A percentile compares a stretch with the other conserved stretches of the same genome.
These are phyloP conservation scores for Aphanomyces invadans DNA, from an alignment of 352 stramenopile genomes.

Conservation along the genomic window DNA sequence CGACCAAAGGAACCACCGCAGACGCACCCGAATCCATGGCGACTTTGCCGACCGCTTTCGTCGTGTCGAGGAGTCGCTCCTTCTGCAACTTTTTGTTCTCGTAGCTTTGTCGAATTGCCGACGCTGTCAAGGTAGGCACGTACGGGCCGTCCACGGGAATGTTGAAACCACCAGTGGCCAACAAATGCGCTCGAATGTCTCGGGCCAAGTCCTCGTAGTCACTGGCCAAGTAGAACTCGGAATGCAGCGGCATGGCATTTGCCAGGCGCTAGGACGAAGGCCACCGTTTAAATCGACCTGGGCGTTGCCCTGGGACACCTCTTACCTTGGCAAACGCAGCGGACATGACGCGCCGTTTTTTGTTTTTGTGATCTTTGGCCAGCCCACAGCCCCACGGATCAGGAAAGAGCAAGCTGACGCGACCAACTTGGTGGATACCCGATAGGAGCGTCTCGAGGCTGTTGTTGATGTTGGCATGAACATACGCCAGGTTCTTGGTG, in stretches of 20 bases:
- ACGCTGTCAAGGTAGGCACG: not conserved
- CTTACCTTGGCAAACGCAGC: not conserved
- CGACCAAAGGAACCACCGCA: no score
- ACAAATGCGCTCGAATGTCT: not conserved
- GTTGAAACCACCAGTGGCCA: not conserved
- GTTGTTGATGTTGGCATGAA: slow-evolving; percentile 9
- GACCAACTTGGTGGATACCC: not conserved
- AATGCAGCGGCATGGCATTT: not conserved
- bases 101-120: not conserved
- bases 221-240: slow-evolving; percentile 11
- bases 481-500: not conserved
- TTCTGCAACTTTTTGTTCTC: not conserved
- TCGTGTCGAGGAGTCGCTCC: not conserved
- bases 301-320: no score
- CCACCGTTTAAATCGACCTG: no score
- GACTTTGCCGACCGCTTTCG: slow-evolving; percentile 4
- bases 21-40: not conserved
- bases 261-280: not conserved
- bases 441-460: not conserved
- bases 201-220: slow-evolving; percentile 11
- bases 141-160: not conserved
- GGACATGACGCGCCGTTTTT: slow-evolving; percentile 7
- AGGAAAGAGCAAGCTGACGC: slow-evolving; percentile 5
- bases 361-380: slow-evolving; percentile 6
- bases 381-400: slow-evolving; percentile 7